These are phyloP conservation scores for Lachancea quebecensis DNA, from an alignment of 805 yeast species.

Conservation along the genomic window DNA sequence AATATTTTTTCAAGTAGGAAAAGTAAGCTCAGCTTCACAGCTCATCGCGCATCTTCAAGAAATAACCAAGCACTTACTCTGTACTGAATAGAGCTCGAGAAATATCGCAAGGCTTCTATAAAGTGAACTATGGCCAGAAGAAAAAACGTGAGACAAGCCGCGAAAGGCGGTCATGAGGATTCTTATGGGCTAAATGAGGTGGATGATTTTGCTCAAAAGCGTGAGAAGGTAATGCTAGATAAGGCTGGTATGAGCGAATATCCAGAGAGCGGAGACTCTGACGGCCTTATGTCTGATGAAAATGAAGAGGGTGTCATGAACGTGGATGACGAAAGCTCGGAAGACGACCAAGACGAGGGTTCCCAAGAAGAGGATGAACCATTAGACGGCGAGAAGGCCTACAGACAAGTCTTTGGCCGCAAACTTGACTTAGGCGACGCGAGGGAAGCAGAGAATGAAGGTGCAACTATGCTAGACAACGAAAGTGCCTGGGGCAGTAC, in stretches of 20 bases:
- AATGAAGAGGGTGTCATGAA: constrained; percentile 44
- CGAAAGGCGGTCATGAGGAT: constrained; percentile 22
- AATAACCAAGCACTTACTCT: neutral
- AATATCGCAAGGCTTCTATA: too few species aligned
- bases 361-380: constrained; percentile 29
- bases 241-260: constrained; percentile 44
- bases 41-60: constrained; percentile 21
- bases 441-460: constrained; percentile 26
- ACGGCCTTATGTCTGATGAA: constrained; percentile 38
- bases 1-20: neutral
- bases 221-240: constrained; percentile 50
- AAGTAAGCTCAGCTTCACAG: constrained; percentile 3
- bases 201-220: constrained; percentile 56
- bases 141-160: constrained; percentile 21
- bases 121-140: constrained; percentile 8
- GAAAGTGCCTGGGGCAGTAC: constrained; percentile 43
- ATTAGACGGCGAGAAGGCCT: constrained; percentile 32
- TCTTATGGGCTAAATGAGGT: constrained; percentile 54
- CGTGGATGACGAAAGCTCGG: constrained; percentile 31
- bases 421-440: constrained; percentile 15
- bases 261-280: constrained; percentile 39
- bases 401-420: constrained; percentile 34
- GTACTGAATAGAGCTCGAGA: neutral
- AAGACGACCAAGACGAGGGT: constrained; percentile 32
- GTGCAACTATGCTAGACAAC: constrained; percentile 31